Evolutionary conservation across 2,329 filamentous ascomycete species (phyloP), one percentile per base, ranked within the genome.

Genomic region (Nemania sp.): DNA sequence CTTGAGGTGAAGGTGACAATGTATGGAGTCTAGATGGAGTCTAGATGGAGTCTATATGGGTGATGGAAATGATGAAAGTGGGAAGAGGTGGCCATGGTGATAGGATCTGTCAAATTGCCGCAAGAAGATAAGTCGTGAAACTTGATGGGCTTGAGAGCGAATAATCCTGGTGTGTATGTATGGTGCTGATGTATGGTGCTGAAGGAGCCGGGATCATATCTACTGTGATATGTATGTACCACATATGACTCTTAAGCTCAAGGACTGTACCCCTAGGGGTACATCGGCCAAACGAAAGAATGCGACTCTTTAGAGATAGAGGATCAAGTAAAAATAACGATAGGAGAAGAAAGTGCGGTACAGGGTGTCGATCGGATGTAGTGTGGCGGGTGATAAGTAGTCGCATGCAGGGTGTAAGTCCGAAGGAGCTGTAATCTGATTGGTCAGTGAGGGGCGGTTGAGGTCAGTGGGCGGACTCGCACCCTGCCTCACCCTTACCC

Each of bases 401-500:
- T 61, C 54, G 54, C 50, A 59, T 66, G 64, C 47, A 64, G 62
- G 58, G 61, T 61, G 59, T 62, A 61, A 59, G 63, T 64, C n/a
- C 51, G 32, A n/a, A 53, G 43, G 25, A 47, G 56, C 35, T 39
- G 59, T 6, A 25, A 20, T 25, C 60, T 70, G 64, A 71, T 71
- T 71, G 68, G 69, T 59, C 48, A 10, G 54, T 59, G 47, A 61
- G 54, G 50, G 47, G 45, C 12, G 18, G 43, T 63, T 25, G 60
- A 62, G 54, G 56, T 57, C 54, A 52, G 47, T 51, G 64, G 64
- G 64, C 59, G 50, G 54, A 57, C 42, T 46, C 25, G 45, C 57
- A 62, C 66, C 63, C 68, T 69, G 61, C 63, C 66, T 69, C 58
- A 57, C 65, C 57, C 59, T 57, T 66, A 59, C 59, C 66, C 63